Percentiles rank a stretch among this genome's conserved stretches.
Conservation (phyloP, 2,329 filamentous ascomycete species). For the Cyphellophora europaea region DNA sequence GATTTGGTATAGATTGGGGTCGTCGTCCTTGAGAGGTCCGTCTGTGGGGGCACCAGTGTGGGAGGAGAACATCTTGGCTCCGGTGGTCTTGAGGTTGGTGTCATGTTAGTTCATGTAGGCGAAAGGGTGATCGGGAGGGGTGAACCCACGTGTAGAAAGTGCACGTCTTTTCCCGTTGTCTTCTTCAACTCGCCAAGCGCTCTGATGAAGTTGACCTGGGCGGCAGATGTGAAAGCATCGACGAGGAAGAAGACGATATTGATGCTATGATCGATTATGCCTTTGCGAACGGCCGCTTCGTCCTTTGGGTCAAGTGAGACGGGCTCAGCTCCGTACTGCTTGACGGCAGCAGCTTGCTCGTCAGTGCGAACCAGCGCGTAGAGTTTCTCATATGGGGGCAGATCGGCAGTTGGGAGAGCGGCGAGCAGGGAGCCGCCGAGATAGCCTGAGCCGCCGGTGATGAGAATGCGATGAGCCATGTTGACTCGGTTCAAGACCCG, state of each 20-base stretch:
- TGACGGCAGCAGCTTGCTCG: slow-evolving; percentile 35
- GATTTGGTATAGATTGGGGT: slow-evolving; percentile 33
- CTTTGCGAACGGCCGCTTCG: slow-evolving; percentile 23
- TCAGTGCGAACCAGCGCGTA: slow-evolving; percentile 39
- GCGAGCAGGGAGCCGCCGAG: slow-evolving; percentile 42
- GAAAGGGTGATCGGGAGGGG: too few species aligned
- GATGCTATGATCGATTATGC: slow-evolving; percentile 34
- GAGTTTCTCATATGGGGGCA: slow-evolving; percentile 34
- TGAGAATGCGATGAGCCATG: slow-evolving; percentile 22
- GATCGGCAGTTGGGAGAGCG: slow-evolving; percentile 24
- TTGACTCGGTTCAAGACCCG: too few species aligned
- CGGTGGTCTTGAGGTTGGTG: slow-evolving; percentile 28
- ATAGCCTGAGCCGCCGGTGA: slow-evolving; percentile 46
- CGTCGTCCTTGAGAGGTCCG: slow-evolving; percentile 33
- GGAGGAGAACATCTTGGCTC: slow-evolving; percentile 44
- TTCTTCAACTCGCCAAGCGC: slow-evolving; percentile 37
- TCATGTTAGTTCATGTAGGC: neutral
- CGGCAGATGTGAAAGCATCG: slow-evolving; percentile 26
- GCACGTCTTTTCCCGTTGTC: slow-evolving; percentile 30
- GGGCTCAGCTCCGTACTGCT: slow-evolving; percentile 33
- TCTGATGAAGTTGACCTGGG: slow-evolving; percentile 33
- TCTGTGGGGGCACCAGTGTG: slow-evolving; percentile 37
- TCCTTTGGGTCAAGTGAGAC: slow-evolving; percentile 31
- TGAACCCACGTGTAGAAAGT: slow-evolving; percentile 32
- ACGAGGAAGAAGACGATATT: slow-evolving; percentile 40